Base-by-base conservation (phyloP, 116 monocot species). In the Posidonia oceanica region DNA sequence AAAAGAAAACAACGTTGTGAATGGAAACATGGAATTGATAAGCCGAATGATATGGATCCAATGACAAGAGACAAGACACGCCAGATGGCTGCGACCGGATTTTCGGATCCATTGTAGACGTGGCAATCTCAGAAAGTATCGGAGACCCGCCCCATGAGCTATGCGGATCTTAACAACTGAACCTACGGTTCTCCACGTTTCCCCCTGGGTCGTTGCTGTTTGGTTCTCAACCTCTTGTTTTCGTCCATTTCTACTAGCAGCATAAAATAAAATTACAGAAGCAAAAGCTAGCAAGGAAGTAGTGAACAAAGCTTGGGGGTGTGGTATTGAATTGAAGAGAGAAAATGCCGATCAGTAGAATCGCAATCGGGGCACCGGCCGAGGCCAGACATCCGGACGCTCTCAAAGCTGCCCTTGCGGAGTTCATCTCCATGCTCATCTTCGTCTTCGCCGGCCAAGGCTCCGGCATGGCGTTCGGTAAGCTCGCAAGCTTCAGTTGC, bases 381-480 rank as follows among this genome's bases (percentile, higher is more conserved):
- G 80, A 80, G 55, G 76, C 75, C 21, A 80, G 75, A 67, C 68
- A 76, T 10, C 80, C 80, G 0, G 80, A 80, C 16, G 71, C 75
- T 12, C 66, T 75, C 62, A 80, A 68, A 60, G 80, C 80, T 0
- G 80, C 75, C 0, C 60, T 80, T 40, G 80, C 80, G 2, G 80
- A 80, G 71, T 80, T 80, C 80, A 68, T 80, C 54, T 80, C 75
- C 39, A 80, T 72, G 75, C 66, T 80, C 66, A 80, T 80, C 67
- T 80, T 80, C 71, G 80, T 80, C 53, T 80, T 80, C 75, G 80
- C 80, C 71, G 80, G 80, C 52, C 51, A 74, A 71, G 80, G 80
- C 17, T 80, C 80, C 60, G 80, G 75, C 60, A 80, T 80, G 72
- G 80, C 75, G 7, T 80, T 72, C 75, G 74, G 78, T 79, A 78